Percentiles rank a stretch among this genome's conserved stretches.
Evolutionary conservation across 1,284 basidiomycete genomes (phyloP).

Genomic region (Fomitopsis betulina): DNA sequence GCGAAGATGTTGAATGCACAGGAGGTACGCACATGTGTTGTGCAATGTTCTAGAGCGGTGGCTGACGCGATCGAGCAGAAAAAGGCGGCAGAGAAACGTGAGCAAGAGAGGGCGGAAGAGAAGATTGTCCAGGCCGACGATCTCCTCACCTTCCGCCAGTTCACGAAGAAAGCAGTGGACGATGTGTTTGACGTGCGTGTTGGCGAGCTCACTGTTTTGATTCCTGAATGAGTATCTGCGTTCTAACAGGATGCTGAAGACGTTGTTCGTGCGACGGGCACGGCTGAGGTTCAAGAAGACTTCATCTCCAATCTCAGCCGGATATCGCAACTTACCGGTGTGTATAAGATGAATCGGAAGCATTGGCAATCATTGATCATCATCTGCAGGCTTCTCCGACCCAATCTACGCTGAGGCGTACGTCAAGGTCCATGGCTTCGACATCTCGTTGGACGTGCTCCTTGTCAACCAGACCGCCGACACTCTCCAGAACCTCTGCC

Average conservation of each 20-base stretch:
- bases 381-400: slow-evolving; percentile 85
- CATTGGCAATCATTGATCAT: background rate
- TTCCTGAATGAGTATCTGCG: slow-evolving; percentile 5
- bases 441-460: slow-evolving; percentile 93
- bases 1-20: slow-evolving; percentile 92
- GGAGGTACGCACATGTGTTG: slow-evolving; percentile 53
- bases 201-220: background rate
- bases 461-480: slow-evolving; percentile 96
- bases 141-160: slow-evolving; percentile 88
- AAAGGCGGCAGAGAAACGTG: slow-evolving; percentile 88
- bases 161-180: slow-evolving; percentile 85
- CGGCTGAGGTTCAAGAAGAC: slow-evolving; percentile 84
- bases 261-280: slow-evolving; percentile 86
- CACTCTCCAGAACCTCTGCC: slow-evolving; percentile 93
- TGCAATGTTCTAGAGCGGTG: background rate
- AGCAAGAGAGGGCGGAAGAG: slow-evolving; percentile 72
- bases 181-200: slow-evolving; percentile 78
- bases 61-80: slow-evolving; percentile 35
- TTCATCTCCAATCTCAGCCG: slow-evolving; percentile 95
- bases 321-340: slow-evolving; percentile 92
- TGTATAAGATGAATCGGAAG: slow-evolving; percentile 9
- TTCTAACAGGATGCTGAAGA: slow-evolving; percentile 82
- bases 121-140: slow-evolving; percentile 90
- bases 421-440: slow-evolving; percentile 98
- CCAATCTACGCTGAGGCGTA: slow-evolving; percentile 98